Conservation (phyloP, 805 yeast species). For the Candida germanica region DNA sequence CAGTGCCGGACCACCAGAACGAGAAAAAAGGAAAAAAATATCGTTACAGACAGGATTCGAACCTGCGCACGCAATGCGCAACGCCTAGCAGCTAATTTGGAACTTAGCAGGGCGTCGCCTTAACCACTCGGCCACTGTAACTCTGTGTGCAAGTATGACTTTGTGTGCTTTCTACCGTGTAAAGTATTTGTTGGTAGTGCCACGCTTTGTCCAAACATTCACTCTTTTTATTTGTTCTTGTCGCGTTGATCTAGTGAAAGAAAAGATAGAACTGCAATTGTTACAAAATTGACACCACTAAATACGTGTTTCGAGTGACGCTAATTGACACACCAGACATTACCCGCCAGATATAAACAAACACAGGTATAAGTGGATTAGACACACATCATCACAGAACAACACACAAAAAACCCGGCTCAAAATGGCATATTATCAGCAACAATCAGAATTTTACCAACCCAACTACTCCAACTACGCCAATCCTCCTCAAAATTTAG, state of each 20-base stretch:
- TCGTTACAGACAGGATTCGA: conserved; percentile 99
- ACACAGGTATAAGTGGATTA: too few species aligned
- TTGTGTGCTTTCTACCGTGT: neutral
- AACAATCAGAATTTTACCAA: conserved; percentile 40
- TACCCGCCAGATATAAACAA: too few species aligned
- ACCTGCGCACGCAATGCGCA: conserved; percentile 77
- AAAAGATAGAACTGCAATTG: too few species aligned
- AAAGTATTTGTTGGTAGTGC: neutral
- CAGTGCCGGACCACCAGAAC: too few species aligned
- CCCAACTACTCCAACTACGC: conserved; percentile 29
- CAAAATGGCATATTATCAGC: conserved; percentile 41
- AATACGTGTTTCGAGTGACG: too few species aligned
- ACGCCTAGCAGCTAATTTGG: conserved; percentile 39
- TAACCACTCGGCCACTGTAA: conserved; percentile 90
- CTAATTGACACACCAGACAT: too few species aligned
- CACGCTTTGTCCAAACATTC: too few species aligned
- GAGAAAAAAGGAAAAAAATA: conserved; percentile 40
- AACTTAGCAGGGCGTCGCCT: conserved; percentile 82
- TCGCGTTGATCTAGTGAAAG: neutral
- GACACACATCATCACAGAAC: too few species aligned
- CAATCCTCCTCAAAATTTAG: conserved; percentile 23
- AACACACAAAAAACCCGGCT: too few species aligned
- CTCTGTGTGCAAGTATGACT: conserved; percentile 13
- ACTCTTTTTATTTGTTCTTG: neutral
- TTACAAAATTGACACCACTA: too few species aligned